phyloP scores from a whole-genome alignment of 345 rosid genomes.

The Sisymbrium irio region DNA sequence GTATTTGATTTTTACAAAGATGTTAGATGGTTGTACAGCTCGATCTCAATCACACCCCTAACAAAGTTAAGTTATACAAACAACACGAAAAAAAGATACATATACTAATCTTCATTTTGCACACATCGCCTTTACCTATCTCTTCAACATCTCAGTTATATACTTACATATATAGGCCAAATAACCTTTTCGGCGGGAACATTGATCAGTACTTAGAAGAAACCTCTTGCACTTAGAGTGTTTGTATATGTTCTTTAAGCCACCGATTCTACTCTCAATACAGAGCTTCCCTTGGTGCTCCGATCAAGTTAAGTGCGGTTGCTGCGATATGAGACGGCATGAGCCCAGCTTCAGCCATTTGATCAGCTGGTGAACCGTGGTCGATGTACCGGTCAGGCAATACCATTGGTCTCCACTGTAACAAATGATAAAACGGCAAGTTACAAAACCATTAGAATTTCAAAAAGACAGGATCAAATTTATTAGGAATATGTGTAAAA shows the following conservation, averaged over 20 bases:
- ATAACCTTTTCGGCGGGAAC: conserved; percentile 1
- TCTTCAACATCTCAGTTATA: neutral
- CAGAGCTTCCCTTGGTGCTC: conserved; percentile 73
- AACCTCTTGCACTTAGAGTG: neutral
- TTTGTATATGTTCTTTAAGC: neutral
- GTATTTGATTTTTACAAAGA: conserved; percentile 15
- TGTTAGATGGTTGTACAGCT: conserved; percentile 31
- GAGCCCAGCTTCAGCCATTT: conserved; percentile 73
- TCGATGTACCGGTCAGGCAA: conserved; percentile 86
- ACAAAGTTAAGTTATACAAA: neutral
- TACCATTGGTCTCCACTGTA: conserved; percentile 94
- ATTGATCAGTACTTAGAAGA: conserved; percentile 5
- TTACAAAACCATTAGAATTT: neutral
- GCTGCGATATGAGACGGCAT: conserved; percentile 95
- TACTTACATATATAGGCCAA: neutral
- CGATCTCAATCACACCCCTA: conserved; percentile 10
- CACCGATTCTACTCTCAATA: conserved; percentile 13
- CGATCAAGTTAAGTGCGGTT: conserved; percentile 72
- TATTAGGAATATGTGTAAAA: neutral
- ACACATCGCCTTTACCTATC: neutral
- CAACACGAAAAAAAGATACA: neutral
- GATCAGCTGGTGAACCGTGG: conserved; percentile 90
- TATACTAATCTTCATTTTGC: conserved; percentile 2
- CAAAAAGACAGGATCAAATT: neutral
- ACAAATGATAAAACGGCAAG: neutral